Evolutionary conservation across 108 stramenopile genomes (phyloP).

Genomic region (Aureococcus anophagefferens): DNA sequence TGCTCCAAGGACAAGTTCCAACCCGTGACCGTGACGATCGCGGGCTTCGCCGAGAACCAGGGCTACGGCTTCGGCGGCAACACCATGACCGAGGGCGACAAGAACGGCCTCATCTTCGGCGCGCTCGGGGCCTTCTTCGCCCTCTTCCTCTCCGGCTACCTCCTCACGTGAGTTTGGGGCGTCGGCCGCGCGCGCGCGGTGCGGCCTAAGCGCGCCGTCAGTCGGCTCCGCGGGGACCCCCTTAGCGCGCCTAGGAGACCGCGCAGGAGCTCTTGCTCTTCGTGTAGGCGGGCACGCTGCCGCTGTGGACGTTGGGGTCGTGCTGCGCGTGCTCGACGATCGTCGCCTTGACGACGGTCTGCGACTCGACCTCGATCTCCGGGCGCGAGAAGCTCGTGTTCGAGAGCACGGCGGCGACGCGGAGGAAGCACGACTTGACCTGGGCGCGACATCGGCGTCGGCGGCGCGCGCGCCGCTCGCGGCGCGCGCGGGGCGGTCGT

Average conservation of each 20-base stretch:
- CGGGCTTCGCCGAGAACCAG: constrained; percentile 86
- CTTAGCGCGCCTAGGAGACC: constrained; percentile 7
- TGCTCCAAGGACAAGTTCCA: constrained; percentile 71
- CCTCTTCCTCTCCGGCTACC: background rate
- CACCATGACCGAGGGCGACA: constrained; percentile 70
- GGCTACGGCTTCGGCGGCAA: constrained; percentile 85
- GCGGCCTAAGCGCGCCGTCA: too few species aligned
- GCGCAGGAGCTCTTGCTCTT: constrained; percentile 7
- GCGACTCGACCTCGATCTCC: constrained; percentile 18
- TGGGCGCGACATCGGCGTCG: constrained; percentile 23
- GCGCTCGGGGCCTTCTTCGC: constrained; percentile 68
- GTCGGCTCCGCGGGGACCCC: too few species aligned
- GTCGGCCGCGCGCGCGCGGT: too few species aligned
- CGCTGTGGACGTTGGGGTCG: constrained; percentile 29
- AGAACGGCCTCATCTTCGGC: constrained; percentile 77
- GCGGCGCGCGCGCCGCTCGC: constrained; percentile 48
- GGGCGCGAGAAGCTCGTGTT: constrained; percentile 23
- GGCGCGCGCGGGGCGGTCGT: constrained; percentile 26
- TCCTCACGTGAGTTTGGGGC: background rate
- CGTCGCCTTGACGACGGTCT: constrained; percentile 25
- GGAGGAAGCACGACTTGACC: constrained; percentile 25
- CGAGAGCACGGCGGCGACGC: constrained; percentile 30
- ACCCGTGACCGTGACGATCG: constrained; percentile 77
- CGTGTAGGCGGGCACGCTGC: constrained; percentile 37
- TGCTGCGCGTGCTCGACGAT: constrained; percentile 38